phyloP scores from a whole-genome alignment of 805 yeast genomes.

The Kazachstania taianensis region DNA sequence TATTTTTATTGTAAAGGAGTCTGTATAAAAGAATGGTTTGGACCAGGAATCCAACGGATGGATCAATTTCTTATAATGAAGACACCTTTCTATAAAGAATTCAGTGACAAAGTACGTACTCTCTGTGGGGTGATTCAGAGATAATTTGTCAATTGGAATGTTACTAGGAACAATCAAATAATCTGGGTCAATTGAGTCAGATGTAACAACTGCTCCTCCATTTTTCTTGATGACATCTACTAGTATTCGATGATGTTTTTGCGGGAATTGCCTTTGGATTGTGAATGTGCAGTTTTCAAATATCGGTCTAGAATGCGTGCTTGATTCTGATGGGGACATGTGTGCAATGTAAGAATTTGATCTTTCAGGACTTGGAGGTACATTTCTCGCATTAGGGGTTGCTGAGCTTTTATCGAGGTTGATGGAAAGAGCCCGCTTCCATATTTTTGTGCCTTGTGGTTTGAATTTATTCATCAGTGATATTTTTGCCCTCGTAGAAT shows the following conservation, averaged over 20 bases:
- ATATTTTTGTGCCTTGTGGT: conserved; percentile 21
- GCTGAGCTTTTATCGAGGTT: conserved; percentile 3
- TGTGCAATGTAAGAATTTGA: background rate
- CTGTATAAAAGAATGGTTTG: conserved; percentile 33
- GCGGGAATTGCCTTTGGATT: conserved; percentile 13
- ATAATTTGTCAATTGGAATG: conserved; percentile 9
- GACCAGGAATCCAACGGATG: conserved; percentile 53
- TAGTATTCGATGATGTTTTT: conserved; percentile 14
- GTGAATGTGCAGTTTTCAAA: conserved; percentile 13
- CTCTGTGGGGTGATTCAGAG: conserved; percentile 1
- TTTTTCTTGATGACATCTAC: conserved; percentile 18
- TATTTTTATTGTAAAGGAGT: conserved; percentile 22
- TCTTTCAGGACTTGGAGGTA: background rate
- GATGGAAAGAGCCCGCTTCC: conserved; percentile 22
- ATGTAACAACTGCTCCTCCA: conserved; percentile 12
- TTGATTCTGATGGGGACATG: background rate
- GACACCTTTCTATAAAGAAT: conserved; percentile 69
- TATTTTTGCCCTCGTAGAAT: background rate
- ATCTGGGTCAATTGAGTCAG: background rate
- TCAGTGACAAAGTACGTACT: conserved; percentile 45
- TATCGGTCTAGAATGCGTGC: conserved; percentile 1
- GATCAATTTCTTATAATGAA: conserved; percentile 42
- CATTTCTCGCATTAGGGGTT: background rate
- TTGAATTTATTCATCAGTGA: conserved; percentile 17
- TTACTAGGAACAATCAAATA: conserved; percentile 20